phyloP scores from a whole-genome alignment of 2,329 filamentous ascomycete species.

The Fusarium foetens region DNA sequence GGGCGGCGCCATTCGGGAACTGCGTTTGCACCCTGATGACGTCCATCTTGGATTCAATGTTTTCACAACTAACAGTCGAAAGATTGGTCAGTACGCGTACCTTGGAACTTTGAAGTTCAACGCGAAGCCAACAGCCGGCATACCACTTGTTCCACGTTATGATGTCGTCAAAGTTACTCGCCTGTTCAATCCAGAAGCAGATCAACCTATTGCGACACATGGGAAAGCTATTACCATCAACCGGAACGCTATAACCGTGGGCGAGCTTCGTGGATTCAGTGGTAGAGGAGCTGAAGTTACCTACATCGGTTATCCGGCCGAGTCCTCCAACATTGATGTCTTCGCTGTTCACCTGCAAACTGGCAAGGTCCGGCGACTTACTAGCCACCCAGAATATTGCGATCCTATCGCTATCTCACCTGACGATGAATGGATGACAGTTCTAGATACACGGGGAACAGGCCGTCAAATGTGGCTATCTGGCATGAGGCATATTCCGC shows the following conservation, averaged over 20 bases:
- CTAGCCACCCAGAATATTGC: constrained; percentile 55
- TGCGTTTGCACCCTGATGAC: constrained; percentile 59
- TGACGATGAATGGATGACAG: constrained; percentile 55
- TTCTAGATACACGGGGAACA: constrained; percentile 55
- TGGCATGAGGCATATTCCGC: constrained; percentile 54
- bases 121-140: constrained; percentile 43
- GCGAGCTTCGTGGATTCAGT: constrained; percentile 58
- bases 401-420: constrained; percentile 56
- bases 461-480: constrained; percentile 54
- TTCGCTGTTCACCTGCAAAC: constrained; percentile 54
- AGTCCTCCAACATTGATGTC: constrained; percentile 58
- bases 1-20: constrained; percentile 52
- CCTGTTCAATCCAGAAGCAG: constrained; percentile 44
- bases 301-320: constrained; percentile 53
- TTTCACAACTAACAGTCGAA: constrained; percentile 37
- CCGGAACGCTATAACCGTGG: constrained; percentile 40
- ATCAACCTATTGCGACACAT: not conserved
- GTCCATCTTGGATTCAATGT: constrained; percentile 56
- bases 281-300: constrained; percentile 53
- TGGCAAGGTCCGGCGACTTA: constrained; percentile 54
- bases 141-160: constrained; percentile 48
- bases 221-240: not conserved
- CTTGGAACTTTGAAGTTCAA: constrained; percentile 55
- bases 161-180: constrained; percentile 53
- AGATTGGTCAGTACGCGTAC: constrained; percentile 46